phyloP scores from a whole-genome alignment of 164 flowering plant genomes.

The Dillenia turbinata region DNA sequence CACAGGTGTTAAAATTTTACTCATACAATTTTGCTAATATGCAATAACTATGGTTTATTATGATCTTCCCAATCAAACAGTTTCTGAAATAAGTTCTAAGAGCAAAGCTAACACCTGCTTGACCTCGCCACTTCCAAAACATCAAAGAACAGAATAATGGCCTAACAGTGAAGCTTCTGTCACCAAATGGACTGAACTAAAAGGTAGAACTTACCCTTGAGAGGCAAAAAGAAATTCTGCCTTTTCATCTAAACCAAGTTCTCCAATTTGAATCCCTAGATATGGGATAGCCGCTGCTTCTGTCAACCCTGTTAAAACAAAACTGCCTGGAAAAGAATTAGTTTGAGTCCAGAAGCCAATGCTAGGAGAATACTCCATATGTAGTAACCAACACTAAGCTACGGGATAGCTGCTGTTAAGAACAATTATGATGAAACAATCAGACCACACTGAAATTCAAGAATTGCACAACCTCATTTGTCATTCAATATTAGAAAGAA shows the following conservation, averaged over 20 bases:
- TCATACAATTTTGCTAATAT: too few species aligned
- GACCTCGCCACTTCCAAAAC: not conserved
- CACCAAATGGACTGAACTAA: not conserved
- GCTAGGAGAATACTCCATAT: not conserved
- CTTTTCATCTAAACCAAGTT: constrained; percentile 76
- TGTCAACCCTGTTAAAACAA: constrained; percentile 90
- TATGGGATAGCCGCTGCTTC: constrained; percentile 60
- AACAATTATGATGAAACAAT: not conserved
- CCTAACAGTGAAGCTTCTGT: too few species aligned
- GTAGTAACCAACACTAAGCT: not conserved
- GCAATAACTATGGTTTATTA: not conserved
- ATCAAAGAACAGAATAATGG: too few species aligned
- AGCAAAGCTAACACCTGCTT: not conserved
- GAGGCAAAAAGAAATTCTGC: constrained; percentile 75
- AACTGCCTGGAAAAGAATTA: constrained; percentile 78
- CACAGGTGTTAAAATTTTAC: too few species aligned
- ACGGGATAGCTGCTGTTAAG: not conserved
- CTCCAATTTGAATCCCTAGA: constrained; percentile 51
- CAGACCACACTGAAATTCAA: not conserved
- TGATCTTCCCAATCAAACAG: not conserved
- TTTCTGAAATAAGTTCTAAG: not conserved
- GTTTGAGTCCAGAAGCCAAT: constrained; percentile 6
- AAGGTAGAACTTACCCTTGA: constrained; percentile 46
- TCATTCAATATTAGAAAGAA: not conserved
- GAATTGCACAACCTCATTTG: not conserved